A percentile compares a stretch with the other conserved stretches of the same genome.
Conservation (phyloP, 176 grass and related monocot genomes). For the Triticum urartu region DNA sequence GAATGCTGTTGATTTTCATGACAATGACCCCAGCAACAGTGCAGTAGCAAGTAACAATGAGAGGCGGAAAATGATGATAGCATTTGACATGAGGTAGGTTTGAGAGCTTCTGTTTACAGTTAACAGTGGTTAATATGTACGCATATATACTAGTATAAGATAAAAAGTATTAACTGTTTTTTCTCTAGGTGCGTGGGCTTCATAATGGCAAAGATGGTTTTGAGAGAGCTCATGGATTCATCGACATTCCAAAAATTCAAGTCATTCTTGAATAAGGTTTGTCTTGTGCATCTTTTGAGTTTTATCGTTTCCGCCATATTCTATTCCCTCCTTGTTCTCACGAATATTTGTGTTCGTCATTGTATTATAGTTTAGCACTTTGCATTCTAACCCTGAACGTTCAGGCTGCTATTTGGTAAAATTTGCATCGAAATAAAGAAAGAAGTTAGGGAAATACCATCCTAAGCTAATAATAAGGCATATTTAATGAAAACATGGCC, state of each 20-base stretch:
- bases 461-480: not conserved
- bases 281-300: slow-evolving; percentile 9
- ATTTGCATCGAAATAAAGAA: not conserved
- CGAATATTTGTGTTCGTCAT: slow-evolving; percentile 11
- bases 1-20: slow-evolving; percentile 86
- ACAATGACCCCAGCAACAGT: slow-evolving; percentile 45
- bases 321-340: not conserved
- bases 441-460: slow-evolving; percentile 1
- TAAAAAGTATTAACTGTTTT: slow-evolving; percentile 22
- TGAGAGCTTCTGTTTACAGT: slow-evolving; percentile 11
- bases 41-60: slow-evolving; percentile 46
- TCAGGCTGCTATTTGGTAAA: slow-evolving; percentile 3
- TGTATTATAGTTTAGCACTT: not conserved
- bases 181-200: slow-evolving; percentile 79
- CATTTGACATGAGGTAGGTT: slow-evolving; percentile 94
- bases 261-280: slow-evolving; percentile 90
- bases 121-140: not conserved
- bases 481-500: not conserved
- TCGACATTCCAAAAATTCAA: slow-evolving; percentile 83
- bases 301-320: not conserved
- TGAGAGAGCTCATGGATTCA: slow-evolving; percentile 86
- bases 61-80: slow-evolving; percentile 89
- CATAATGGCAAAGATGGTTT: slow-evolving; percentile 91
- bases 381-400: not conserved
- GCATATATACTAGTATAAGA: not conserved